Percentiles rank a stretch among this genome's conserved stretches.
Conservation (phyloP, 2,329 filamentous ascomycete species). For the Pseudogymnoascus verrucosus region DNA sequence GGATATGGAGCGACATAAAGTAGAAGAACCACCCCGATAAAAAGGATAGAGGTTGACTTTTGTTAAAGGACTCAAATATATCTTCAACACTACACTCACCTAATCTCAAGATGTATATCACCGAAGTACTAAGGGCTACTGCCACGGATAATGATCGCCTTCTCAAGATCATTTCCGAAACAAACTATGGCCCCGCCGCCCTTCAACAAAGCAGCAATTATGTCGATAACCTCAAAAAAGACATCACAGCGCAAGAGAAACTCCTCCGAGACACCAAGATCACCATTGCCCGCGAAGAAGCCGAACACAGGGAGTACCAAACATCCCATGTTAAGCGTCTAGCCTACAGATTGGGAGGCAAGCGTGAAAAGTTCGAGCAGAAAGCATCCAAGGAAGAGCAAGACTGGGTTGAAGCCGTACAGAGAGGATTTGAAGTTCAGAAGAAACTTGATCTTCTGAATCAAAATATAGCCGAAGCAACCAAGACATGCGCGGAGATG, state of each 20-base stretch:
- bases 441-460: slow-evolving; percentile 35
- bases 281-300: slow-evolving; percentile 39
- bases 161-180: slow-evolving; percentile 38
- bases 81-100: background rate
- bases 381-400: slow-evolving; percentile 45
- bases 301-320: slow-evolving; percentile 45
- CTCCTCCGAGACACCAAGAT: slow-evolving; percentile 33
- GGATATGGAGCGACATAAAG: background rate
- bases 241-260: slow-evolving; percentile 31
- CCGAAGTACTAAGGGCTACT: slow-evolving; percentile 32
- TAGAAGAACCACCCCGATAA: background rate
- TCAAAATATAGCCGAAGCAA: slow-evolving; percentile 34
- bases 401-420: slow-evolving; percentile 46
- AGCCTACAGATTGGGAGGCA: slow-evolving; percentile 42
- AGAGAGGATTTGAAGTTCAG: slow-evolving; percentile 39
- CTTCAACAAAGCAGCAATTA: slow-evolving; percentile 39
- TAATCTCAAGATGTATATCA: slow-evolving; percentile 1
- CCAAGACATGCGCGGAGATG: slow-evolving; percentile 29
- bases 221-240: slow-evolving; percentile 37
- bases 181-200: slow-evolving; percentile 40
- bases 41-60: background rate
- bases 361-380: slow-evolving; percentile 40
- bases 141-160: slow-evolving; percentile 36
- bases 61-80: background rate
- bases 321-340: slow-evolving; percentile 45